These are phyloP conservation scores for Ganoderma lingzhi DNA, from an alignment of 1,284 basidiomycete species.

Conservation along the genomic window DNA sequence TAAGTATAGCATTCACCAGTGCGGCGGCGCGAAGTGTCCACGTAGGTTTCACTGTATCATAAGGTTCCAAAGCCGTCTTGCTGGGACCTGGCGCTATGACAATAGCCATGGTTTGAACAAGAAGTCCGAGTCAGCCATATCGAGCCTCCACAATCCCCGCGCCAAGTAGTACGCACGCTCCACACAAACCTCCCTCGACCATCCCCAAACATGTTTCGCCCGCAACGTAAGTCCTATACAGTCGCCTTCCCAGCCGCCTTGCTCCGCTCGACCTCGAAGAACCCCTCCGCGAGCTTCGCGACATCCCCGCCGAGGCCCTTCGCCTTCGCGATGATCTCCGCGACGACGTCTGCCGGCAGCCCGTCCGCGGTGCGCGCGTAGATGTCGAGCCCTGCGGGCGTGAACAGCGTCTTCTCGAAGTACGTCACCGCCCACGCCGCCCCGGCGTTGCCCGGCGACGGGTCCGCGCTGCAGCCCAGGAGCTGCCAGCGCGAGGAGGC, in stretches of 20 bases:
- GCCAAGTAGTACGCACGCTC: not conserved
- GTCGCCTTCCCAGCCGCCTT: conserved; percentile 12
- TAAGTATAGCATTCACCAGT: not conserved
- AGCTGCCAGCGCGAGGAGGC: conserved; percentile 58
- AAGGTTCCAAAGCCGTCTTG: not conserved
- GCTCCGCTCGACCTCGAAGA: conserved; percentile 35
- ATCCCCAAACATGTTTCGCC: not conserved
- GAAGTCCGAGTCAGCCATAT: not conserved
- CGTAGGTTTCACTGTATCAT: not conserved
- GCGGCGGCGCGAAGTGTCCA: not conserved
- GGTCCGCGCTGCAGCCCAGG: conserved; percentile 47
- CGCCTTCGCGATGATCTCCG: conserved; percentile 29
- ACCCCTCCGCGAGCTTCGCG: conserved; percentile 28
- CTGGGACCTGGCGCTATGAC: not conserved
- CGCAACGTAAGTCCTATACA: not conserved
- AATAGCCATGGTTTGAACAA: not conserved
- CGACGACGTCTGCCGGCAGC: conserved; percentile 36
- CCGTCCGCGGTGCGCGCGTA: conserved; percentile 45
- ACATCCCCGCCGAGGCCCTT: conserved; percentile 33
- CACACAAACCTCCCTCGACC: not conserved
- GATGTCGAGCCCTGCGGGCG: conserved; percentile 58
- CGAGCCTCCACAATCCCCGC: not conserved
- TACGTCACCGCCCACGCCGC: conserved; percentile 57
- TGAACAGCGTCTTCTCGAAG: conserved; percentile 61
- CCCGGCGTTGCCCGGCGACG: conserved; percentile 14